Evolutionary conservation across 805 yeast genomes (phyloP), one percentile per base, ranked within the genome.

Genomic region (Ogataea methanolica): DNA sequence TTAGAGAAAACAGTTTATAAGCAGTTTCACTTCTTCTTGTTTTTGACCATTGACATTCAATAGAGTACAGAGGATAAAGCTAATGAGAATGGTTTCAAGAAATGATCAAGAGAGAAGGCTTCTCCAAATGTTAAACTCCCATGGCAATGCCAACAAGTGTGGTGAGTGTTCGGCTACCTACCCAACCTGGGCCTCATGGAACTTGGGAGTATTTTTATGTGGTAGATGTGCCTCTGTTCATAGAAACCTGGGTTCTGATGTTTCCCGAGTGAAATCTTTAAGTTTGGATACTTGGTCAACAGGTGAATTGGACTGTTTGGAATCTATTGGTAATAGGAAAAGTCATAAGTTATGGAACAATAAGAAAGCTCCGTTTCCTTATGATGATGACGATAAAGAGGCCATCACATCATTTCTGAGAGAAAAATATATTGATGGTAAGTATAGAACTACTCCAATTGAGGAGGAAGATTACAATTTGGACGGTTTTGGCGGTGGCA

Each of bases 181-280:
- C 63, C 94, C 96, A 8, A 87, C 85, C 5, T 68, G 71, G 72
- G 71, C 72, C 3, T 65, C 70, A 9, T 65, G 65, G 66, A 65
- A 68, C 39, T 56, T 87, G 39, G 96, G 95, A 26, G 68, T 87
- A 5, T 82, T 88, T 49, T 69, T 88, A 16, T 88, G 96, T 69
- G 94, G 94, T 15, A 71, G 94, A 54, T 88, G 96, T 73, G 92
- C 95, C 8, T 80, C 88, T 4, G 74, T 82, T 33, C 96, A 88
- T 65, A 72, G 88, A 50, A 76, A 77, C 47, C 70, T 87, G 39
- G 87, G 89, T 0, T 56, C 72, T 2, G 80, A 80, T 37, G 65
- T 83, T 12, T 82, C 91, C 5, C 67, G 71, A 43, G 88, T 87
- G 7, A 86, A 85, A 58, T 83, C 91, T 0, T 68, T 88, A 45